Evolutionary conservation across 495 filamentous ascomycete genomes (phyloP).

Genomic region (Aspergillus biplanus): DNA sequence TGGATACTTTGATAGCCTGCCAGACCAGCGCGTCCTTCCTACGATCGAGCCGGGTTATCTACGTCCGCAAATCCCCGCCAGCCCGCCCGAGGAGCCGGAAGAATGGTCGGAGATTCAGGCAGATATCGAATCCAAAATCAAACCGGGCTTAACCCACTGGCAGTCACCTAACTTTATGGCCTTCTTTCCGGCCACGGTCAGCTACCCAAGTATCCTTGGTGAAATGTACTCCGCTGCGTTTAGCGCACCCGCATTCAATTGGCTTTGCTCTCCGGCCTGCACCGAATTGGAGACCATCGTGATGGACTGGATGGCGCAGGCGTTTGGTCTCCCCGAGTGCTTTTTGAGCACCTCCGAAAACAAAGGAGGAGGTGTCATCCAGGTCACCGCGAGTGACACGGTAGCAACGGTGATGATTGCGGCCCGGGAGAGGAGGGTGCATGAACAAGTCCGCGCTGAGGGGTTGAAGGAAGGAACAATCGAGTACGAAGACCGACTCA

Average conservation of each 20-base stretch:
- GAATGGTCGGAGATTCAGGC: constrained; percentile 78
- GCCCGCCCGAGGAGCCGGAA: constrained; percentile 74
- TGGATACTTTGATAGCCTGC: constrained; percentile 78
- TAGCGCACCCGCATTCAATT: constrained; percentile 92
- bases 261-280: constrained; percentile 93
- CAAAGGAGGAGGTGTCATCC: constrained; percentile 87
- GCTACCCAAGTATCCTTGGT: constrained; percentile 86
- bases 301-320: constrained; percentile 85
- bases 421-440: constrained; percentile 76
- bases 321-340: constrained; percentile 71
- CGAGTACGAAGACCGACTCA: constrained; percentile 60
- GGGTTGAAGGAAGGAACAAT: constrained; percentile 52
- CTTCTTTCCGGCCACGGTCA: constrained; percentile 84
- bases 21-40: constrained; percentile 72
- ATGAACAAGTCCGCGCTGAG: constrained; percentile 53
- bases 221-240: constrained; percentile 92
- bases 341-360: constrained; percentile 76
- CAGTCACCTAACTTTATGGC: constrained; percentile 96
- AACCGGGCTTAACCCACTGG: constrained; percentile 96
- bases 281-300: constrained; percentile 96
- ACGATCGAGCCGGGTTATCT: constrained; percentile 87
- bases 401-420: constrained; percentile 87
- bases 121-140: constrained; percentile 86
- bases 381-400: constrained; percentile 90
- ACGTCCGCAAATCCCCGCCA: constrained; percentile 72